Percentiles rank a stretch among this genome's conserved stretches.
These are phyloP conservation scores for Paralagenidium karlingii DNA, from an alignment of 352 stramenopile genomes.

Conservation along the genomic window DNA sequence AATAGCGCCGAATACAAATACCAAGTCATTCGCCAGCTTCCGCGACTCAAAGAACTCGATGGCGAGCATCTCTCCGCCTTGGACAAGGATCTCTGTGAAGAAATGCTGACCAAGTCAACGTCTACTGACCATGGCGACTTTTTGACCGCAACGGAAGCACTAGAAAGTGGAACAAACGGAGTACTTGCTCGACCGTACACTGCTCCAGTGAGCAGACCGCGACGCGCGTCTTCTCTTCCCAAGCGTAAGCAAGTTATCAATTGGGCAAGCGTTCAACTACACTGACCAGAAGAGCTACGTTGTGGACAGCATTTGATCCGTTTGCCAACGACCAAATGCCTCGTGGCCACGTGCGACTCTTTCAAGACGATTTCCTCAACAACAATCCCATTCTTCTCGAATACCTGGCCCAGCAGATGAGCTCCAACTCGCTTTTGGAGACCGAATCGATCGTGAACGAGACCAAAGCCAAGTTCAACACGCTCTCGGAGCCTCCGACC, in stretches of 20 bases:
- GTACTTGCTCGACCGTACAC: background rate
- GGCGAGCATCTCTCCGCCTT: constrained; percentile 57
- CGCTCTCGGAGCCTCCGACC: too few species aligned
- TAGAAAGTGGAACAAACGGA: constrained; percentile 4
- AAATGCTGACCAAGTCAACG: constrained; percentile 18
- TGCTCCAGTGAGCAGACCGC: too few species aligned
- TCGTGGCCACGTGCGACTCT: constrained; percentile 62
- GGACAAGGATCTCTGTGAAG: constrained; percentile 62
- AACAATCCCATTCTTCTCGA: constrained; percentile 73
- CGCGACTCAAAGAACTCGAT: constrained; percentile 55
- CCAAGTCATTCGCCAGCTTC: constrained; percentile 35
- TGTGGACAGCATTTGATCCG: constrained; percentile 21
- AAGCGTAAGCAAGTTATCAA: background rate
- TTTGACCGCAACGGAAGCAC: constrained; percentile 1
- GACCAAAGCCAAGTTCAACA: constrained; percentile 2
- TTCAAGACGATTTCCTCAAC: constrained; percentile 78
- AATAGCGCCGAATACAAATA: constrained; percentile 58
- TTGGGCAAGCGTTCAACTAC: constrained; percentile 1
- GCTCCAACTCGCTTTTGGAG: constrained; percentile 5
- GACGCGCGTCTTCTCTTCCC: too few species aligned
- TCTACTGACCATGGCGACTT: background rate
- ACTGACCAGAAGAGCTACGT: constrained; percentile 1
- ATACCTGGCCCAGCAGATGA: constrained; percentile 46
- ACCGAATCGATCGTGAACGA: constrained; percentile 1
- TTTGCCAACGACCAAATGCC: constrained; percentile 52